phyloP scores from a whole-genome alignment of 768 basidiomycete species.

The Psilocybe sp. region DNA sequence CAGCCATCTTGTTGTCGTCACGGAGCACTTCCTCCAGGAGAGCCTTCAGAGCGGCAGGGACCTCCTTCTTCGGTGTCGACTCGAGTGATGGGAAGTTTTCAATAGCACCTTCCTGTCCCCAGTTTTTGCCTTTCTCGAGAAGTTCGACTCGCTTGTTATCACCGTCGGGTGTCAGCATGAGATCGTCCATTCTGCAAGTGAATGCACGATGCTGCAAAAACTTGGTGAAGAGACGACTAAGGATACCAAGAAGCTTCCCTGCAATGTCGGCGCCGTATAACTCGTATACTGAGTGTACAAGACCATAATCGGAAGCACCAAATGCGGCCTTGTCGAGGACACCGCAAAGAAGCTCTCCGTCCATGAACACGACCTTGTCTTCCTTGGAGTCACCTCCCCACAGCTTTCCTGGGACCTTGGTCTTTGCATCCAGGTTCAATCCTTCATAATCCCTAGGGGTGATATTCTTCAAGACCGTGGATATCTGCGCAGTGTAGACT shows the following conservation, averaged over 20 bases:
- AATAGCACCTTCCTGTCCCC: conserved; percentile 86
- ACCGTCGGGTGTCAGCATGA: conserved; percentile 82
- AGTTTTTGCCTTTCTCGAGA: conserved; percentile 59
- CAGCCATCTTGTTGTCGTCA: conserved; percentile 97
- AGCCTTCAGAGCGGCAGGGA: conserved; percentile 52
- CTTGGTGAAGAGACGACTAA: conserved; percentile 94
- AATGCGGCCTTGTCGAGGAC: conserved; percentile 97
- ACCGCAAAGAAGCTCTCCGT: conserved; percentile 92
- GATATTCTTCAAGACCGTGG: conserved; percentile 90
- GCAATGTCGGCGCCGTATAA: conserved; percentile 89
- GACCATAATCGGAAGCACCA: conserved; percentile 92
- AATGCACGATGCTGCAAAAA: conserved; percentile 96
- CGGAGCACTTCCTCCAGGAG: conserved; percentile 90
- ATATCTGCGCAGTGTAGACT: conserved; percentile 59
- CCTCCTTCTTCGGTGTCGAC: conserved; percentile 47
- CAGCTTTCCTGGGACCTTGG: conserved; percentile 84
- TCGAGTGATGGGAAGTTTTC: conserved; percentile 84
- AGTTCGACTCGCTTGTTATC: conserved; percentile 68
- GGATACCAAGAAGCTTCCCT: conserved; percentile 87
- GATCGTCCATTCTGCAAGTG: conserved; percentile 98
- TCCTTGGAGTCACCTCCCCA: conserved; percentile 85
- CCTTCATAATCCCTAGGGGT: conserved; percentile 79
- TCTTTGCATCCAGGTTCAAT: conserved; percentile 79
- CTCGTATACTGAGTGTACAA: conserved; percentile 96
- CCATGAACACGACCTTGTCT: conserved; percentile 84